These are phyloP conservation scores for Middelhovenomyces tepae DNA, from an alignment of 805 yeast genomes.

Conservation along the genomic window DNA sequence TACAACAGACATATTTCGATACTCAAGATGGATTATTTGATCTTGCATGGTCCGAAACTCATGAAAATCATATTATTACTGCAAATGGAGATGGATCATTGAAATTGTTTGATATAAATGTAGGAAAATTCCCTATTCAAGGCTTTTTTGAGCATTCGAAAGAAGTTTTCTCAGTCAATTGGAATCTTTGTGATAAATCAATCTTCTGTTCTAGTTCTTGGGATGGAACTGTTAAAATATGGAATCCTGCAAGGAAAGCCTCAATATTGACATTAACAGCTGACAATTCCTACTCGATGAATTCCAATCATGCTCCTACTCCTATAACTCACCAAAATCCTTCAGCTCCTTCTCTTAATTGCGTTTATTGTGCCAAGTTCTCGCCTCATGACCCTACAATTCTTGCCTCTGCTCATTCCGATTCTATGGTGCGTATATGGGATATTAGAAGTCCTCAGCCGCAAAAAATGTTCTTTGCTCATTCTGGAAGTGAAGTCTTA, in stretches of 20 bases:
- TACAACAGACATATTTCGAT: slow-evolving; percentile 40
- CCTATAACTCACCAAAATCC: slow-evolving; percentile 9
- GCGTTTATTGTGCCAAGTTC: slow-evolving; percentile 71
- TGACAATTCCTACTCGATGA: slow-evolving; percentile 20
- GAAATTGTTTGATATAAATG: slow-evolving; percentile 66
- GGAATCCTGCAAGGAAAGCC: slow-evolving; percentile 20
- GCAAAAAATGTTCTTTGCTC: slow-evolving; percentile 43
- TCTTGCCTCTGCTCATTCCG: slow-evolving; percentile 62
- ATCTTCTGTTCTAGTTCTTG: slow-evolving; percentile 72
- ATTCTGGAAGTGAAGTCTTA: slow-evolving; percentile 71
- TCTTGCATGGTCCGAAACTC: slow-evolving; percentile 80
- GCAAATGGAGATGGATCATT: slow-evolving; percentile 90
- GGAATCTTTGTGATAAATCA: slow-evolving; percentile 20
- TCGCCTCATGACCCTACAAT: slow-evolving; percentile 77
- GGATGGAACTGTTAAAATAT: slow-evolving; percentile 78
- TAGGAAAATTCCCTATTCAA: slow-evolving; percentile 34
- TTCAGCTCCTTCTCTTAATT: slow-evolving; percentile 33
- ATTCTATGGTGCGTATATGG: slow-evolving; percentile 71
- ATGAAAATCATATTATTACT: slow-evolving; percentile 74
- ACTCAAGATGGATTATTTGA: slow-evolving; percentile 93
- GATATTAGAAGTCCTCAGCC: slow-evolving; percentile 67
- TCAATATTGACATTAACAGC: slow-evolving; percentile 14
- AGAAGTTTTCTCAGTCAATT: slow-evolving; percentile 54
- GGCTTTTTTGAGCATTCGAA: slow-evolving; percentile 92
- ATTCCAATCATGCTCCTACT: slow-evolving; percentile 24